phyloP scores from a whole-genome alignment of 164 flowering plant genomes.

The Platanus orientalis region DNA sequence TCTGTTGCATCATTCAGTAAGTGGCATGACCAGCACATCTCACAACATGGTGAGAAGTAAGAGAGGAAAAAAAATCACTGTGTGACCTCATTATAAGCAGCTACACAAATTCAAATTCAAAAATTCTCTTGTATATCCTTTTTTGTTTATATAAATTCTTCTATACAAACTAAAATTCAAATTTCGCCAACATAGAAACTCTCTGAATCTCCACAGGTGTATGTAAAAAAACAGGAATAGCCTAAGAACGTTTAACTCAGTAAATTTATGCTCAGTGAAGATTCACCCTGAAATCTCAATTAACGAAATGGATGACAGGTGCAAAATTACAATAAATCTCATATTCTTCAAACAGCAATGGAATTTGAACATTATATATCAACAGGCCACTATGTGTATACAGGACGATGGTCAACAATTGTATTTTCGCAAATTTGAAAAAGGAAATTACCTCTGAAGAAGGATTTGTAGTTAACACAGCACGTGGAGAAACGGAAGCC shows the following conservation, averaged over 20 bases:
- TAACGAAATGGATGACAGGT: neutral
- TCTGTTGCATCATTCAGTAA: neutral
- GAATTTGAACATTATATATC: neutral
- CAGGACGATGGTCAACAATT: neutral
- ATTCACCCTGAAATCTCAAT: neutral
- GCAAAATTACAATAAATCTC: no score
- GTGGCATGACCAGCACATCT: neutral
- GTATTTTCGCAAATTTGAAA: neutral
- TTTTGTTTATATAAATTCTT: neutral
- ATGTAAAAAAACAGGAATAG: neutral
- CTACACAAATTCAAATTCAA: neutral
- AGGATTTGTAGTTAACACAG: slow-evolving; percentile 59
- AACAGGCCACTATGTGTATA: neutral
- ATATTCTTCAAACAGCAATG: neutral
- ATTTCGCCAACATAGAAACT: neutral
- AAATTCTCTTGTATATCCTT: neutral
- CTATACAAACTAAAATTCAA: neutral
- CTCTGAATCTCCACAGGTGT: neutral
- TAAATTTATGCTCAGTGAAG: neutral
- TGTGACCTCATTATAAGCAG: neutral
- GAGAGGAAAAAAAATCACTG: neutral
- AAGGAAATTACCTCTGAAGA: slow-evolving; percentile 52
- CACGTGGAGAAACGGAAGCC: slow-evolving; percentile 36
- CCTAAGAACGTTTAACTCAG: neutral
- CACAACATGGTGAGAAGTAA: neutral